phyloP scores from a whole-genome alignment of 192 early-diverging fungal genomes.

The Podila minutissima region DNA sequence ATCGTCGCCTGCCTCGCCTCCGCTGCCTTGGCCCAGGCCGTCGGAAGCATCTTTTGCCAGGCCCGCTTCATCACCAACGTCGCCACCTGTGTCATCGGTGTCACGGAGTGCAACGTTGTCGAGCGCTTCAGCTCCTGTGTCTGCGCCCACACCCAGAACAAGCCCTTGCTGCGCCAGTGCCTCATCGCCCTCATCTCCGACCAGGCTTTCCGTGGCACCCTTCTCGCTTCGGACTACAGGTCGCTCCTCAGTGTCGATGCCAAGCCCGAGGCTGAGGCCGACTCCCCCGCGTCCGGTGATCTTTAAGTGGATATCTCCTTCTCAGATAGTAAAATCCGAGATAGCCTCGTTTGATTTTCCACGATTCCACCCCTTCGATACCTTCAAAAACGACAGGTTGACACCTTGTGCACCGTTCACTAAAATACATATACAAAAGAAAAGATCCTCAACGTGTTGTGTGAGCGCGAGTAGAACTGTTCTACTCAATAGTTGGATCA shows the following conservation, averaged over 20 bases:
- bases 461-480: too few relatives aligned
- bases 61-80: constrained; percentile 24
- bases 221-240: neutral
- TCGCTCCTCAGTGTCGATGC: neutral
- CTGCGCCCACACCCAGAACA: constrained; percentile 5
- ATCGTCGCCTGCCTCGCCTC: constrained; percentile 16
- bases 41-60: constrained; percentile 16
- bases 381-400: too few relatives aligned
- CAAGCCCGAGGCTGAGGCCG: too few relatives aligned
- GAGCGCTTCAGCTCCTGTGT: constrained; percentile 13
- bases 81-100: constrained; percentile 21
- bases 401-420: too few relatives aligned
- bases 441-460: too few relatives aligned
- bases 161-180: neutral
- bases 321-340: too few relatives aligned
- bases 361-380: too few relatives aligned
- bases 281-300: too few relatives aligned
- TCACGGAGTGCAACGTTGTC: constrained; percentile 11
- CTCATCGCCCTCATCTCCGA: neutral
- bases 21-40: constrained; percentile 2
- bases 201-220: neutral
- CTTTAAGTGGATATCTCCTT: too few relatives aligned
- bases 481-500: too few relatives aligned
- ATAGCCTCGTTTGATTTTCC: too few relatives aligned
- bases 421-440: too few relatives aligned